Percentiles rank a stretch among this genome's conserved stretches.
Evolutionary conservation across 116 monocot species (phyloP).

Genomic region (Phalaenopsis hybrid): DNA sequence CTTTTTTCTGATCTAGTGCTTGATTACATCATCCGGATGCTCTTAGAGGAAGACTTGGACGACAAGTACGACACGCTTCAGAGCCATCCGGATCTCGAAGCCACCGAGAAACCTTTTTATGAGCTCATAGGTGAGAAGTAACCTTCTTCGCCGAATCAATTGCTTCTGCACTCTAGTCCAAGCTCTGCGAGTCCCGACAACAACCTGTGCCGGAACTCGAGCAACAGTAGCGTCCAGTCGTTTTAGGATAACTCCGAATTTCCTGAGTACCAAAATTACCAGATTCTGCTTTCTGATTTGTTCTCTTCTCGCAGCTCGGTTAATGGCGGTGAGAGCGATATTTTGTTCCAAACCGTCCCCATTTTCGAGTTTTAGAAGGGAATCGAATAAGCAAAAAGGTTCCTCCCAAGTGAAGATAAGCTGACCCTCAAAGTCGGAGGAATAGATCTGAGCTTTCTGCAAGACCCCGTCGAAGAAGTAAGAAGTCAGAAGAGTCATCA

Average conservation of each 20-base stretch:
- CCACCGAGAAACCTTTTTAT: slow-evolving; percentile 41
- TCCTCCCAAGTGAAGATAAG: slow-evolving; percentile 15
- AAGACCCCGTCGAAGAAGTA: neutral
- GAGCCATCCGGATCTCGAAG: slow-evolving; percentile 26
- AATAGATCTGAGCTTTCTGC: neutral
- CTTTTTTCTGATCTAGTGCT: slow-evolving; percentile 40
- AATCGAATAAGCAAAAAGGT: slow-evolving; percentile 14
- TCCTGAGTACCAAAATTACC: neutral
- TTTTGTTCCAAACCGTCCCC: neutral
- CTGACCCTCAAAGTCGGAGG: neutral
- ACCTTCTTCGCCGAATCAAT: slow-evolving; percentile 7
- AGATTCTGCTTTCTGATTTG: neutral
- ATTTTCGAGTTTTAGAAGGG: slow-evolving; percentile 10
- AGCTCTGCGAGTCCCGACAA: slow-evolving; percentile 17
- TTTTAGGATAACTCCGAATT: neutral
- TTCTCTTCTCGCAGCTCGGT: neutral
- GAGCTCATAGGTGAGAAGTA: slow-evolving; percentile 33
- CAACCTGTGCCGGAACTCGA: neutral
- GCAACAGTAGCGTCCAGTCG: neutral
- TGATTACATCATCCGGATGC: slow-evolving; percentile 35
- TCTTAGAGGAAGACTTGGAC: slow-evolving; percentile 43
- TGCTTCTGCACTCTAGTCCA: neutral
- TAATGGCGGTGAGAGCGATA: neutral
- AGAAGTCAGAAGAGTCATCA: slow-evolving; percentile 22
- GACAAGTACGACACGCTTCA: slow-evolving; percentile 30